Conservation (phyloP, 495 filamentous ascomycete genomes). For the Aspergillus biplanus region DNA sequence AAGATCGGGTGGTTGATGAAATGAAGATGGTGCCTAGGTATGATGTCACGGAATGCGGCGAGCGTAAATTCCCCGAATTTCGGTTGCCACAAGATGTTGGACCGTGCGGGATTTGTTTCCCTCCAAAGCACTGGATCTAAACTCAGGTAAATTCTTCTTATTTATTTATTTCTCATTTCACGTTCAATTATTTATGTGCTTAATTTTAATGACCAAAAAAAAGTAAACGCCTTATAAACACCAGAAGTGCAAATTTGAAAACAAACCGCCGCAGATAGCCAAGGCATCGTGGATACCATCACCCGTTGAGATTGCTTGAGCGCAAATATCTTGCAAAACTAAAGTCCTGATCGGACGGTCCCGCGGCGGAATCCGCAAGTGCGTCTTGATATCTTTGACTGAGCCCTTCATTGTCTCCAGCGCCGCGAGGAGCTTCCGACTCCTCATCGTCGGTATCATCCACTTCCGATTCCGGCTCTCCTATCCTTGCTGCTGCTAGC, state of each 20-base stretch:
- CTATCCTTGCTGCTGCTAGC: slow-evolving; percentile 4
- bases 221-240: slow-evolving; percentile 20
- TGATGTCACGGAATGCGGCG: too few relatives aligned
- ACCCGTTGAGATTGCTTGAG: slow-evolving; percentile 40
- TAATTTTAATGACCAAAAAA: neutral
- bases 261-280: neutral
- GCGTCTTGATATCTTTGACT: slow-evolving; percentile 51
- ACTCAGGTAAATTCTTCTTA: too few relatives aligned
- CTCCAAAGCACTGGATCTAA: too few relatives aligned
- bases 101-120: too few relatives aligned
- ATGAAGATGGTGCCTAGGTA: too few relatives aligned
- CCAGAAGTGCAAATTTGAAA: slow-evolving; percentile 24
- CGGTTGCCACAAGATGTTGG: too few relatives aligned
- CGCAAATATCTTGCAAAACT: slow-evolving; percentile 55
- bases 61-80: too few relatives aligned
- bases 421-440: slow-evolving; percentile 31
- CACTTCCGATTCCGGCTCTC: slow-evolving; percentile 37
- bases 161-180: neutral
- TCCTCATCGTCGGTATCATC: slow-evolving; percentile 41
- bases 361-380: slow-evolving; percentile 35
- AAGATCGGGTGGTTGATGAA: too few relatives aligned
- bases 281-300: slow-evolving; percentile 11
- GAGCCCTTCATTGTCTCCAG: slow-evolving; percentile 45
- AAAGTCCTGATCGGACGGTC: slow-evolving; percentile 43
- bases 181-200: neutral